Percentiles rank a stretch among this genome's conserved stretches.
These are phyloP conservation scores for Podospora pseudopauciseta DNA, from an alignment of 495 filamentous ascomycete species.

Conservation along the genomic window DNA sequence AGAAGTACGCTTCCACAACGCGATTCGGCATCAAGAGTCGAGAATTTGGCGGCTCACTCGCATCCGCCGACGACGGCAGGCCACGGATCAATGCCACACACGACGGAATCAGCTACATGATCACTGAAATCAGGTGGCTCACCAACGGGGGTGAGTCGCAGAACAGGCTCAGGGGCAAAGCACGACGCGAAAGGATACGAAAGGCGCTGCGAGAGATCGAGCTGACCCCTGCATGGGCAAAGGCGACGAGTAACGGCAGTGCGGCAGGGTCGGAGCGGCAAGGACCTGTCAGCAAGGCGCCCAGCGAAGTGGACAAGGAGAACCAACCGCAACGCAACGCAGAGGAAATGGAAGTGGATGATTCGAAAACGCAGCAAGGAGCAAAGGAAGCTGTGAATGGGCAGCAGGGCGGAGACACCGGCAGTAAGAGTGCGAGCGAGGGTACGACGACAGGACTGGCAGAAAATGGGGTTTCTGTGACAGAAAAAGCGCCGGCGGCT, in stretches of 20 bases:
- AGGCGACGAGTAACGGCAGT: slow-evolving; percentile 15
- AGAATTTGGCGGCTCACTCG: slow-evolving; percentile 56
- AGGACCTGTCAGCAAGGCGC: slow-evolving; percentile 1
- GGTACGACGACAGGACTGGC: not conserved
- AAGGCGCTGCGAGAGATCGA: slow-evolving; percentile 45
- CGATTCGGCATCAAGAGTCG: slow-evolving; percentile 77
- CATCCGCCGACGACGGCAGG: slow-evolving; percentile 13
- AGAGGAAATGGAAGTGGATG: not conserved
- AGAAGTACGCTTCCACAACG: slow-evolving; percentile 68
- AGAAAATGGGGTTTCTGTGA: not conserved
- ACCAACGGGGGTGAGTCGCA: slow-evolving; percentile 70
- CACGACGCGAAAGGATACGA: slow-evolving; percentile 45
- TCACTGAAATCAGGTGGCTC: slow-evolving; percentile 70
- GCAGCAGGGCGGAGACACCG: not conserved
- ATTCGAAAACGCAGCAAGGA: not conserved
- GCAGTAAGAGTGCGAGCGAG: not conserved
- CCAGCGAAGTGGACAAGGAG: not conserved
- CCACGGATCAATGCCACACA: slow-evolving; percentile 46
- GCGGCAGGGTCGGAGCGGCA: slow-evolving; percentile 3
- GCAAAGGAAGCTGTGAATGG: not conserved
- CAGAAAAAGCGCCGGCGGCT: not conserved
- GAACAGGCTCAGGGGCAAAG: slow-evolving; percentile 46
- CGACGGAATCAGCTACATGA: slow-evolving; percentile 86
- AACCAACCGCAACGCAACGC: not conserved
- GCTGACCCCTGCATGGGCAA: slow-evolving; percentile 28